A percentile compares a stretch with the other conserved stretches of the same genome.
phyloP scores from a whole-genome alignment of 106 monocot species.

The Amphibolis antarctica region DNA sequence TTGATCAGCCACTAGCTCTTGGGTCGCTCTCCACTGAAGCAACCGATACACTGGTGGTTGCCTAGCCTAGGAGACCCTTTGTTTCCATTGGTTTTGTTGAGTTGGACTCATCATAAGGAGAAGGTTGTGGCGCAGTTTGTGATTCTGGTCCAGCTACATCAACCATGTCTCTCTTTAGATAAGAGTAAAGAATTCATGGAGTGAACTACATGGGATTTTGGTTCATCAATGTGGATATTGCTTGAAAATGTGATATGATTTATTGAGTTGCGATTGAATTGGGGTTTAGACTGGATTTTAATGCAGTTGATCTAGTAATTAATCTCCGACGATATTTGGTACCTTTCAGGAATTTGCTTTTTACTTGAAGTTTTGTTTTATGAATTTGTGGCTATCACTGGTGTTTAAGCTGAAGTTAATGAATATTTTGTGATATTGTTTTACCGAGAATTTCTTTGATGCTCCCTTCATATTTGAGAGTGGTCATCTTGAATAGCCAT shows the following conservation, averaged over 20 bases:
- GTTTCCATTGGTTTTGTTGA: background rate
- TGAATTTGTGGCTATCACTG: background rate
- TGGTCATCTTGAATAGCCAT: too few species aligned
- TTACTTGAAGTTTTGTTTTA: background rate
- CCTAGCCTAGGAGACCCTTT: background rate
- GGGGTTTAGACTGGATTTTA: background rate
- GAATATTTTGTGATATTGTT: too few species aligned
- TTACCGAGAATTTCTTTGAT: too few species aligned
- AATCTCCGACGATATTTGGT: slow-evolving; percentile 2
- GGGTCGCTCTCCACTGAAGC: background rate
- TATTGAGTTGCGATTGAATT: slow-evolving; percentile 17
- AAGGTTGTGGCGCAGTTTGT: slow-evolving; percentile 3
- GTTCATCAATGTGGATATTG: background rate
- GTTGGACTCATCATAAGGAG: background rate
- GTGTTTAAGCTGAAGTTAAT: too few species aligned
- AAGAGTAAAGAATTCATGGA: background rate
- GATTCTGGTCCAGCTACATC: slow-evolving; percentile 5
- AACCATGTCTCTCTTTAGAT: slow-evolving; percentile 1
- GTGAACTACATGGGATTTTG: background rate
- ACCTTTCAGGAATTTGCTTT: background rate
- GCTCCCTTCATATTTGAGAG: too few species aligned
- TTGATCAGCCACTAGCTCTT: background rate
- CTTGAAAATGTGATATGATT: slow-evolving; percentile 1
- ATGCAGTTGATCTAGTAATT: background rate
- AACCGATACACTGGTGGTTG: background rate